Evolutionary conservation across 1,284 basidiomycete genomes (phyloP), one percentile per base, ranked within the genome.

Genomic region (Pisolithus thermaeus): DNA sequence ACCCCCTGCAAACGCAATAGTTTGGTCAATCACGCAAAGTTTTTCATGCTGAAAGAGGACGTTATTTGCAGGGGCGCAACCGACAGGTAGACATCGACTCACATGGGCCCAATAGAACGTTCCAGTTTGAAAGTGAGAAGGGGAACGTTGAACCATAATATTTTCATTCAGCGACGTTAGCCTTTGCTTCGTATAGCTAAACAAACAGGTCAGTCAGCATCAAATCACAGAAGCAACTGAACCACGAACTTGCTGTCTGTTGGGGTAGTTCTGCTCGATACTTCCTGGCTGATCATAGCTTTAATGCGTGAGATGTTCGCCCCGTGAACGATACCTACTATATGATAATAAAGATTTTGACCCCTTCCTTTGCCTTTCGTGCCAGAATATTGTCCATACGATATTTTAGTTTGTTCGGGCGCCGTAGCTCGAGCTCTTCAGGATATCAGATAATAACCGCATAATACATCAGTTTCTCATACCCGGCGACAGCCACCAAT

Each of bases 41-140:
- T 99, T 99, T 74, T 99, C 97, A 70, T 99, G 97, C 86, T 95
- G 65, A 48, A 14, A 43, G 4, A 30, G 35, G 11, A 4, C 18
- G n/a, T 5, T 1, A 22, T 56, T 16, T 23, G 11, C 11, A 43
- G 54, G 41, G 6, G 32, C 51, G 27, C 11, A 37, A 16, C 27
- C n/a, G 56, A 55, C 52, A 50, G 39, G 41, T 35, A 36, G 14
- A 12, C 4, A 8, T 45, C 36, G 23, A 25, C 84, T 61, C 61
- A 92, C 92, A 71, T 97, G 94, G 30, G 93, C 93, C 96, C 96
- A 99, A 66, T 97, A 97, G 67, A 97, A 93, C 0, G 95, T 98
- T 3, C 96, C 95, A 0, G 94, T 97, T 64, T 95, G 90, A 68
- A 98, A 94, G 70, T 99, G 96, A 4, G 92, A 96, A 0, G 97